These are phyloP conservation scores for Graphiopsis chlorocephala DNA, from an alignment of 2,329 filamentous ascomycete genomes.

Conservation along the genomic window DNA sequence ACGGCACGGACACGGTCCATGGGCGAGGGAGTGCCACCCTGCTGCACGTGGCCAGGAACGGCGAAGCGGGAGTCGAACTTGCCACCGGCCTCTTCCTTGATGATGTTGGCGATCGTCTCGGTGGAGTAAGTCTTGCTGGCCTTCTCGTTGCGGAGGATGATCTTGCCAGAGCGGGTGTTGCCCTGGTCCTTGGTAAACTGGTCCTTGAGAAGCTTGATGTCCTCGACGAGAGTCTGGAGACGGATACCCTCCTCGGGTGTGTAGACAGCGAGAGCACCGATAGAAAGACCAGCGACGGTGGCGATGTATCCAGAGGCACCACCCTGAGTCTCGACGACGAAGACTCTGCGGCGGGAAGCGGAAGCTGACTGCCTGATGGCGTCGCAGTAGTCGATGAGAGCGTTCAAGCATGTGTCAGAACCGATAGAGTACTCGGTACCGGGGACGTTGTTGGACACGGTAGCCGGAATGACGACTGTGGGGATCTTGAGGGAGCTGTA, in stretches of 20 bases:
- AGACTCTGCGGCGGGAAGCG: conserved; percentile 86
- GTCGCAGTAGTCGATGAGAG: conserved; percentile 91
- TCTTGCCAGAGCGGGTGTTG: conserved; percentile 82
- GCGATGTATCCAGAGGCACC: conserved; percentile 92
- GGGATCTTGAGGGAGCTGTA: conserved; percentile 90
- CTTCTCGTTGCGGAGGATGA: conserved; percentile 96
- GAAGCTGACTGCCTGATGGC: conserved; percentile 97
- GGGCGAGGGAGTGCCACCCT: conserved; percentile 85
- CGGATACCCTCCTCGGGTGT: conserved; percentile 95
- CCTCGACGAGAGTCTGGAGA: conserved; percentile 85
- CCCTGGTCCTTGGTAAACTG: conserved; percentile 84
- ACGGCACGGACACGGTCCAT: conserved; percentile 96
- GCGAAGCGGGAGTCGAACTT: conserved; percentile 90
- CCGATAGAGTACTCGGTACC: conserved; percentile 96
- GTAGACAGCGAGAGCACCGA: conserved; percentile 90
- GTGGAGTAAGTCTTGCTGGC: conserved; percentile 87
- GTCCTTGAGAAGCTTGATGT: conserved; percentile 84
- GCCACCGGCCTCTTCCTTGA: conserved; percentile 86
- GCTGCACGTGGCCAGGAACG: conserved; percentile 91
- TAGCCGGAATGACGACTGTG: conserved; percentile 88
- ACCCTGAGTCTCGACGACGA: conserved; percentile 97
- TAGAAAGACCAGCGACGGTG: conserved; percentile 83
- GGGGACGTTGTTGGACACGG: conserved; percentile 97
- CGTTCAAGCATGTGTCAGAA: conserved; percentile 94
- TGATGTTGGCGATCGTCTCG: conserved; percentile 91